Evolutionary conservation across 805 yeast species (phyloP).

Genomic region (Ogataea ramenticola): DNA sequence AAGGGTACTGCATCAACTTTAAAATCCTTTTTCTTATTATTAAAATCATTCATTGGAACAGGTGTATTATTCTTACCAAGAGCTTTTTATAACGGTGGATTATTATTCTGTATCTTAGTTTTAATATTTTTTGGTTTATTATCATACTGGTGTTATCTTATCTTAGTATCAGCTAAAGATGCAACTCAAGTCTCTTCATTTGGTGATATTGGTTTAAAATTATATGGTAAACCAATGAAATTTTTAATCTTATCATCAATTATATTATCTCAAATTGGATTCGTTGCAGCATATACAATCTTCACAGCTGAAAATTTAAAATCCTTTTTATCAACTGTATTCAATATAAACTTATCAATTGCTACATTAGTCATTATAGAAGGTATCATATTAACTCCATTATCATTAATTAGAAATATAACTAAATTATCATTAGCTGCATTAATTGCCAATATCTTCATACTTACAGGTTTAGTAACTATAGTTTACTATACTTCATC

Average conservation of each 20-base stretch:
- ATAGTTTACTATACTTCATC: slow-evolving; percentile 47
- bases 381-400: slow-evolving; percentile 52
- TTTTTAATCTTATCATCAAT: slow-evolving; percentile 55
- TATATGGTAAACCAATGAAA: slow-evolving; percentile 64
- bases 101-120: slow-evolving; percentile 46
- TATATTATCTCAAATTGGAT: slow-evolving; percentile 68
- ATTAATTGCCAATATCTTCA: slow-evolving; percentile 62
- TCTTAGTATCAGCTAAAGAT: slow-evolving; percentile 51
- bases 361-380: slow-evolving; percentile 46
- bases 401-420: slow-evolving; percentile 68
- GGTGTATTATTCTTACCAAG: slow-evolving; percentile 67
- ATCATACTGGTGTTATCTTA: slow-evolving; percentile 74
- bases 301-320: slow-evolving; percentile 67
- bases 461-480: slow-evolving; percentile 57
- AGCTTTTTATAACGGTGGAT: slow-evolving; percentile 69
- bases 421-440: slow-evolving; percentile 70
- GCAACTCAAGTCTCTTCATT: slow-evolving; percentile 64
- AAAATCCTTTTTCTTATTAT: slow-evolving; percentile 63
- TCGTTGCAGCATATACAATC: slow-evolving; percentile 74
- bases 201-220: slow-evolving; percentile 62
- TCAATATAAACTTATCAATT: slow-evolving; percentile 32
- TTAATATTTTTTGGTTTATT: slow-evolving; percentile 56
- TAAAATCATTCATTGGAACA: slow-evolving; percentile 74
- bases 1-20: slow-evolving; percentile 64
- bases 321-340: slow-evolving; percentile 52